phyloP scores from a whole-genome alignment of 352 stramenopile species.

The Globisporangium ultimum region DNA sequence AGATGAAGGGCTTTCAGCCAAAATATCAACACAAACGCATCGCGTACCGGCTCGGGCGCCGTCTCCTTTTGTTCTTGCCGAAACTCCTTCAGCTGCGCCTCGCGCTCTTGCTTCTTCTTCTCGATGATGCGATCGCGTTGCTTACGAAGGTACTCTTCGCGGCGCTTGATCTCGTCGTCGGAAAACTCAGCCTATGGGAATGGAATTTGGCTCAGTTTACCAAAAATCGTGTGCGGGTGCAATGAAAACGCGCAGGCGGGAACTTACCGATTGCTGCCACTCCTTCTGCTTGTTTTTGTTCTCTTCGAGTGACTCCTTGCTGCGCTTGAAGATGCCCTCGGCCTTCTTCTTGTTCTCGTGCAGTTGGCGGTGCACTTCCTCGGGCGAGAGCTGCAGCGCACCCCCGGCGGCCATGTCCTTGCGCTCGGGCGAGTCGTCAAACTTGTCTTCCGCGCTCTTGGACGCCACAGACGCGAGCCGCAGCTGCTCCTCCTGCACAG shows the following conservation, averaged over 20 bases:
- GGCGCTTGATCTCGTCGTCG: slow-evolving; percentile 64
- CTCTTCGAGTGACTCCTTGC: slow-evolving; percentile 69
- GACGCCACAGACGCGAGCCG: slow-evolving; percentile 45
- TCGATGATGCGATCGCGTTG: slow-evolving; percentile 77
- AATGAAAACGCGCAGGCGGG: neutral
- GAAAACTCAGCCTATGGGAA: slow-evolving; percentile 49
- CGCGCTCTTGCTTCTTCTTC: slow-evolving; percentile 78
- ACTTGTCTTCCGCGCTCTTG: slow-evolving; percentile 68
- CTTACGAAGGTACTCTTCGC: slow-evolving; percentile 70
- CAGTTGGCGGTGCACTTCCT: slow-evolving; percentile 55
- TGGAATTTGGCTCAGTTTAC: neutral
- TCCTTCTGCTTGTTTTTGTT: slow-evolving; percentile 70
- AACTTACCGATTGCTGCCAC: slow-evolving; percentile 36
- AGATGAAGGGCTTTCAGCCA: no score
- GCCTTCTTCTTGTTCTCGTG: slow-evolving; percentile 65
- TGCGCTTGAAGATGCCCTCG: slow-evolving; percentile 70
- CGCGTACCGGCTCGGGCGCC: slow-evolving; percentile 42
- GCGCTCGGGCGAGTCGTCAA: slow-evolving; percentile 25
- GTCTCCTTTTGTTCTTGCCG: slow-evolving; percentile 67
- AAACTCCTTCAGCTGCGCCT: slow-evolving; percentile 70
- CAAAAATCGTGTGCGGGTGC: neutral
- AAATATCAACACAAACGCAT: neutral
- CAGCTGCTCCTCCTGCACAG: slow-evolving; percentile 67
- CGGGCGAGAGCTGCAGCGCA: slow-evolving; percentile 25
- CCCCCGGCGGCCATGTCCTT: slow-evolving; percentile 12